Percentiles rank a stretch among this genome's conserved stretches.
These are phyloP conservation scores for Juncus inflexus DNA, from an alignment of 176 grass and related monocot genomes.

Conservation along the genomic window DNA sequence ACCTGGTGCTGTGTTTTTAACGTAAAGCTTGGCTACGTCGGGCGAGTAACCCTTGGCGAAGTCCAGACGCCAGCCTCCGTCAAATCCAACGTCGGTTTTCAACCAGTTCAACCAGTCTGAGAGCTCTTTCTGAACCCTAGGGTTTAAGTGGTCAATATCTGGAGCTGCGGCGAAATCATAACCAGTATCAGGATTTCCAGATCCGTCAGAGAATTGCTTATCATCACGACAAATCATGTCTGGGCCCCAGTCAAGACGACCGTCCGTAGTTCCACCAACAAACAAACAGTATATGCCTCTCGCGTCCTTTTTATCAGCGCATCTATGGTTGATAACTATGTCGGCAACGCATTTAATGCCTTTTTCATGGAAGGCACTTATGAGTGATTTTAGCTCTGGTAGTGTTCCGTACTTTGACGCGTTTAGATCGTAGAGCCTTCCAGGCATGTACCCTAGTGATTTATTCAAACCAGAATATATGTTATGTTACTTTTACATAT, in stretches of 20 bases:
- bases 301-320: slow-evolving; percentile 45
- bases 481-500: too few relatives aligned
- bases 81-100: slow-evolving; percentile 53
- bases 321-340: slow-evolving; percentile 71
- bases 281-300: slow-evolving; percentile 61
- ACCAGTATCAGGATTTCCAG: slow-evolving; percentile 56
- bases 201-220: slow-evolving; percentile 44
- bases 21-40: slow-evolving; percentile 36
- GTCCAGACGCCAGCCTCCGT: slow-evolving; percentile 78
- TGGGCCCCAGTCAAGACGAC: slow-evolving; percentile 69
- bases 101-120: slow-evolving; percentile 66
- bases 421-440: slow-evolving; percentile 56
- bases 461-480: neutral
- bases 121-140: slow-evolving; percentile 54
- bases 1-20: slow-evolving; percentile 26
- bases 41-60: slow-evolving; percentile 69
- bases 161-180: slow-evolving; percentile 41
- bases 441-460: slow-evolving; percentile 63
- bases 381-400: slow-evolving; percentile 45
- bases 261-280: slow-evolving; percentile 53
- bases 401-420: slow-evolving; percentile 59
- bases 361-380: slow-evolving; percentile 35
- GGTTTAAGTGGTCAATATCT: slow-evolving; percentile 80
- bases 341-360: slow-evolving; percentile 49
- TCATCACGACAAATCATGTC: slow-evolving; percentile 56